Percentiles rank a stretch among this genome's conserved stretches.
Conservation (phyloP, 1,284 basidiomycete genomes). For the Cutaneotrichosporon spelunceum region DNA sequence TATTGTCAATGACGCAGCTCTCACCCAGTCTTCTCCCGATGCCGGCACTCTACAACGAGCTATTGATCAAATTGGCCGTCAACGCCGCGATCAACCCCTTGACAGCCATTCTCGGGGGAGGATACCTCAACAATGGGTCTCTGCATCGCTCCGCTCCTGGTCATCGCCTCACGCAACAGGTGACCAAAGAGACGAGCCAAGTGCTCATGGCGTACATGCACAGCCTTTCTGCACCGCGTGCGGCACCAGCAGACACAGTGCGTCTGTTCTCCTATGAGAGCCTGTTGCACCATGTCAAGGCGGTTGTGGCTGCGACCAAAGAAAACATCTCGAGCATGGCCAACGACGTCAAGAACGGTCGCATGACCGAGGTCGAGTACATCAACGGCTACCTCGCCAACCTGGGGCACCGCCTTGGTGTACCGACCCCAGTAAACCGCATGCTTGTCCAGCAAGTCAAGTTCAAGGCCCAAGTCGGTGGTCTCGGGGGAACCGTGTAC, state of each 20-base stretch:
- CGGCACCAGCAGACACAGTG: constrained; percentile 33
- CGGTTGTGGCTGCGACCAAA: constrained; percentile 59
- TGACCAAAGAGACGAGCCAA: constrained; percentile 64
- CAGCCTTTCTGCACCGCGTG: constrained; percentile 43
- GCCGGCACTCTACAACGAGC: constrained; percentile 64
- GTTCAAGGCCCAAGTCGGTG: constrained; percentile 51
- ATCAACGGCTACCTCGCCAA: constrained; percentile 80
- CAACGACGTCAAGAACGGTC: constrained; percentile 61
- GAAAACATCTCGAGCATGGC: constrained; percentile 77
- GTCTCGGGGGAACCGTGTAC: constrained; percentile 14
- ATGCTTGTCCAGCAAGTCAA: constrained; percentile 63
- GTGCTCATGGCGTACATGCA: constrained; percentile 57
- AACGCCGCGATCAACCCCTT: constrained; percentile 85
- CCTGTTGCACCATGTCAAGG: constrained; percentile 56
- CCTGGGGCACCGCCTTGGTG: constrained; percentile 62
- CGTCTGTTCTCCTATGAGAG: constrained; percentile 35
- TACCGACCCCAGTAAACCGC: constrained; percentile 64
- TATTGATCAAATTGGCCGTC: constrained; percentile 79
- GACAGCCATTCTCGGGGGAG: constrained; percentile 64
- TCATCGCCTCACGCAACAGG: constrained; percentile 53
- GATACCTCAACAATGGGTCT: constrained; percentile 73
- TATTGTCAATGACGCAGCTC: constrained; percentile 61
- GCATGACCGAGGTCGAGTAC: constrained; percentile 70
- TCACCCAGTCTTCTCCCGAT: constrained; percentile 67
- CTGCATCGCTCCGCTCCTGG: constrained; percentile 57